Conservation (phyloP, 352 stramenopile species). For the Pythium grandisporangium region DNA sequence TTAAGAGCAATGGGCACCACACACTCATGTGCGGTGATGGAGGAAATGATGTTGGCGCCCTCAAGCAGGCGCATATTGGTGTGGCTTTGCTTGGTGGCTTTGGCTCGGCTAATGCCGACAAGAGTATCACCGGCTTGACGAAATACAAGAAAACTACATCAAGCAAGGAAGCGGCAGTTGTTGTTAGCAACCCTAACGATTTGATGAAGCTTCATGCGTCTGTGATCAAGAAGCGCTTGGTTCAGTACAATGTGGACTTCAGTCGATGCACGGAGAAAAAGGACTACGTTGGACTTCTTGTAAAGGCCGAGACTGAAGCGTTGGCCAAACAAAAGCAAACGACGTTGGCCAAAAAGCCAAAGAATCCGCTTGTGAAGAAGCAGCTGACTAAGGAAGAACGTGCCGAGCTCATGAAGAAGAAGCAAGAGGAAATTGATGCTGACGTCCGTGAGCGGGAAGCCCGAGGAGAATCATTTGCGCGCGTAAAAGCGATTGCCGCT, state of each 20-base stretch:
- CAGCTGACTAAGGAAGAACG: slow-evolving; percentile 77
- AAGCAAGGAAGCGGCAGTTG: slow-evolving; percentile 18
- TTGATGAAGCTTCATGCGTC: slow-evolving; percentile 83
- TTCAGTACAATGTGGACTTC: slow-evolving; percentile 56
- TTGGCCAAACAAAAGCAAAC: slow-evolving; percentile 56
- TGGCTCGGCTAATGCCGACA: slow-evolving; percentile 79
- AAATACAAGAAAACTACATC: slow-evolving; percentile 68
- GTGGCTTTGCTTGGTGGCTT: slow-evolving; percentile 77
- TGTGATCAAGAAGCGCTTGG: slow-evolving; percentile 74
- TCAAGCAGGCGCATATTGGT: slow-evolving; percentile 90
- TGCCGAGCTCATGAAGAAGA: slow-evolving; percentile 72
- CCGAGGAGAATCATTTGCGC: slow-evolving; percentile 80
- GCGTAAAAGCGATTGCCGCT: slow-evolving; percentile 77
- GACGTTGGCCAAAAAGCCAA: slow-evolving; percentile 25
- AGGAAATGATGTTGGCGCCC: slow-evolving; percentile 95
- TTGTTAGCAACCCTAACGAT: slow-evolving; percentile 57
- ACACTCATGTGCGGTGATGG: slow-evolving; percentile 99
- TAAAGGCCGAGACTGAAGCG: slow-evolving; percentile 46
- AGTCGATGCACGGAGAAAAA: slow-evolving; percentile 70
- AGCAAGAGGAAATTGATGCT: slow-evolving; percentile 72
- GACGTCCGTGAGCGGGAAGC: slow-evolving; percentile 70
- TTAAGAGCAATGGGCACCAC: slow-evolving; percentile 90
- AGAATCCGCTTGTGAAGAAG: slow-evolving; percentile 44
- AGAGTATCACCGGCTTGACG: slow-evolving; percentile 66
- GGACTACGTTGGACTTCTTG: slow-evolving; percentile 71